Base-by-base conservation (phyloP, 2,329 filamentous ascomycete genomes). In the Aspergillus melleus region DNA sequence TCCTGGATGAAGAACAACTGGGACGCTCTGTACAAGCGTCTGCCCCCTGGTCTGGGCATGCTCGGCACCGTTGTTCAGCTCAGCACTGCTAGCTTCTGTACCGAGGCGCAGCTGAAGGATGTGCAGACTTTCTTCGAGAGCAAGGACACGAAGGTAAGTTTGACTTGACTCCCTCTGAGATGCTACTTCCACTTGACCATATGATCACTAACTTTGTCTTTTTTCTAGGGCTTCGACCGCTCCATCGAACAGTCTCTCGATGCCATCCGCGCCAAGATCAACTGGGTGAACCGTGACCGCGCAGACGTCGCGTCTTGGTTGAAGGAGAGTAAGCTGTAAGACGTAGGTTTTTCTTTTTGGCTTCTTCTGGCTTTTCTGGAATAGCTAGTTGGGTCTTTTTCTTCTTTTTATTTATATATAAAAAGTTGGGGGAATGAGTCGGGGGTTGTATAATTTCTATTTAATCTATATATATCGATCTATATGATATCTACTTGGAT, bases 191-290 rank as follows among this genome's bases (percentile, higher is more conserved):
- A n/a, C n/a, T 54, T n/a, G 26, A 26, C 26, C 19, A 42, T 22
- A n/a, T 14, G 19, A 55, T 49, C 14, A 24, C 24, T 54, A 22
- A 61, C 65, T 60, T 69, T 29, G 49, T 39, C 20, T 49, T 58
- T 30, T 29, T 29, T 30, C 49, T 62, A 83, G 76, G 86, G 92
- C 49, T 98, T 92, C 71, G 91, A 96, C 72, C 88, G 93, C 74
- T 88, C 90, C 52, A 81, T 98, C 59, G 91, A 92, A n/a, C 94
- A 98, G 81, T 94, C 90, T 74, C 84, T 90, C 67, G 94, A 98
- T 75, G 84, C 88, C 4, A 89, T 97, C 70, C 86, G 86, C 62
- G 92, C 92, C 57, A 98, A 96, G 86, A 84, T 89, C 68, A 85
- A 87, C 61, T 96, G 91, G 91, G 74, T 96, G 58, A 79, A 86